phyloP scores from a whole-genome alignment of 2,329 filamentous ascomycete species.

The Aspergillus calidoustus region DNA sequence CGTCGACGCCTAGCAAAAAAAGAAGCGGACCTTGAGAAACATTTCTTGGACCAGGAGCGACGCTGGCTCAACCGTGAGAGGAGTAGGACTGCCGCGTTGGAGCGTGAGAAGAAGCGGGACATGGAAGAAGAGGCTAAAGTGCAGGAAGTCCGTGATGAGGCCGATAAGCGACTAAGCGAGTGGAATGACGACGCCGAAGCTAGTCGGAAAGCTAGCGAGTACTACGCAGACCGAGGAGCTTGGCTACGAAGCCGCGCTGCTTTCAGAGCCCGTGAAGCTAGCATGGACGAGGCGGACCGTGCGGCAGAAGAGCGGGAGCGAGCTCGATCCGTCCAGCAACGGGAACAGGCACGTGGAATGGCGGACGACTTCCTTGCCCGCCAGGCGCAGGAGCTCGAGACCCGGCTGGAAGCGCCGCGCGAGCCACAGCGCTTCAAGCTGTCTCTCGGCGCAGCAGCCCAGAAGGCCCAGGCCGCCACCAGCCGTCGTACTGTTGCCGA shows the following conservation, averaged over 20 bases:
- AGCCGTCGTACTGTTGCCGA: slow-evolving; percentile 84
- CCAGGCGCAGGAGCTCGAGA: slow-evolving; percentile 75
- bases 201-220: slow-evolving; percentile 72
- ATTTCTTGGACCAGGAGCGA: slow-evolving; percentile 82
- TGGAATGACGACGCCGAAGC: slow-evolving; percentile 92
- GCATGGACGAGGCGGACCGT: slow-evolving; percentile 81
- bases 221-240: slow-evolving; percentile 82
- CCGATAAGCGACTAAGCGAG: slow-evolving; percentile 72
- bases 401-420: slow-evolving; percentile 47
- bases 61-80: slow-evolving; percentile 91
- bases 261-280: slow-evolving; percentile 74
- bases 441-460: slow-evolving; percentile 85
- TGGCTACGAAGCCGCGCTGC: slow-evolving; percentile 82
- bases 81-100: slow-evolving; percentile 79
- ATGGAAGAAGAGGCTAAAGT: slow-evolving; percentile 71
- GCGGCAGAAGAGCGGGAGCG: slow-evolving; percentile 76
- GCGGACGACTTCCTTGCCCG: slow-evolving; percentile 89
- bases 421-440: slow-evolving; percentile 84
- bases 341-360: slow-evolving; percentile 79
- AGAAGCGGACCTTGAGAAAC: slow-evolving; percentile 75
- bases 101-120: slow-evolving; percentile 82
- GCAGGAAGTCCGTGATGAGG: slow-evolving; percentile 67
- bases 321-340: slow-evolving; percentile 69
- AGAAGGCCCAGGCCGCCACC: slow-evolving; percentile 65
- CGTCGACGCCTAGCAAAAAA: slow-evolving; percentile 71